These are phyloP conservation scores for Verticillium nonalfalfae DNA, from an alignment of 2,329 filamentous ascomycete species.

Conservation along the genomic window DNA sequence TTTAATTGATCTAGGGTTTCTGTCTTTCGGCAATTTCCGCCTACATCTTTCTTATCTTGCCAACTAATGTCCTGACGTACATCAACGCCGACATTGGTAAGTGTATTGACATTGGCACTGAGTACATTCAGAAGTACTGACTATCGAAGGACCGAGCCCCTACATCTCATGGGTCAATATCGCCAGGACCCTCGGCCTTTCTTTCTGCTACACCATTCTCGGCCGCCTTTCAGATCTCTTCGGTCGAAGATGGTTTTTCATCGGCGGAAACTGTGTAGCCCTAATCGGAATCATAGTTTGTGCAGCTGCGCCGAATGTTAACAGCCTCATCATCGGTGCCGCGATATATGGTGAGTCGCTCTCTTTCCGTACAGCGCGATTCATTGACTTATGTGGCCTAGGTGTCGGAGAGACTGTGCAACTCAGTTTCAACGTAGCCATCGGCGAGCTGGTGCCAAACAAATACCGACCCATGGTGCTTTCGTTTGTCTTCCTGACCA, in stretches of 20 bases:
- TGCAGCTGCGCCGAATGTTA: slow-evolving; percentile 13
- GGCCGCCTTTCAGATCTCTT: slow-evolving; percentile 32
- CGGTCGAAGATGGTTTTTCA: slow-evolving; percentile 32
- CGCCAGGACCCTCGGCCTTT: slow-evolving; percentile 20
- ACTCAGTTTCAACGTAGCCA: slow-evolving; percentile 12
- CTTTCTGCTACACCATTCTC: slow-evolving; percentile 14
- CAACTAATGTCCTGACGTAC: slow-evolving; percentile 22
- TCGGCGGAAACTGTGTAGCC: slow-evolving; percentile 27
- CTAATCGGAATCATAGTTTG: slow-evolving; percentile 28
- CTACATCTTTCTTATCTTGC: slow-evolving; percentile 29
- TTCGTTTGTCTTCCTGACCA: slow-evolving; percentile 23
- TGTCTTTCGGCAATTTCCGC: slow-evolving; percentile 24
- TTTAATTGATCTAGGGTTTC: slow-evolving; percentile 21
- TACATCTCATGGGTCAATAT: slow-evolving; percentile 18
- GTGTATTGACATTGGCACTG: background rate
- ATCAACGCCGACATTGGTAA: slow-evolving; percentile 27
- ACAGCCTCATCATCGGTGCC: slow-evolving; percentile 26
- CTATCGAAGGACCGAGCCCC: slow-evolving; percentile 5
- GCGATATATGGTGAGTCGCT: slow-evolving; percentile 28
- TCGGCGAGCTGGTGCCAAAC: slow-evolving; percentile 14
- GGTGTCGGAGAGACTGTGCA: slow-evolving; percentile 10
- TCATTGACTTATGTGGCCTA: slow-evolving; percentile 9
- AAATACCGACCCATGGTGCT: slow-evolving; percentile 9
- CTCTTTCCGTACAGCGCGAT: slow-evolving; percentile 9
- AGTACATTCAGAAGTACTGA: background rate